Conservation (phyloP, 129 eudicot genomes). For the Apium graveolens region DNA sequence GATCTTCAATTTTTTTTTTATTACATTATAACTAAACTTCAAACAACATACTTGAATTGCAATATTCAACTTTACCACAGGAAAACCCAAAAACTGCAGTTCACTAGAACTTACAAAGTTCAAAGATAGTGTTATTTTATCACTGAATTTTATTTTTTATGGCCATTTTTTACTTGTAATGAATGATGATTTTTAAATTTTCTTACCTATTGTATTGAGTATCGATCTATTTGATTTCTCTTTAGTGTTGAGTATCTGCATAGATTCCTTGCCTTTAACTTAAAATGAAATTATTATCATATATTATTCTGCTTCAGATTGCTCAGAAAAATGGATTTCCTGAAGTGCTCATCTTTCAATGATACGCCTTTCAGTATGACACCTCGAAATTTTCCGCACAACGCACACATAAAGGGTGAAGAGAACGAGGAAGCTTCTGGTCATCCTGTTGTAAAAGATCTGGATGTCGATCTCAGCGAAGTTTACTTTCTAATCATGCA, state of each 20-base stretch:
- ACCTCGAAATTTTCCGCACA: conserved; percentile 30
- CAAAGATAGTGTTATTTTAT: background rate
- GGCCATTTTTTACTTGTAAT: background rate
- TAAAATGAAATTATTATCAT: background rate
- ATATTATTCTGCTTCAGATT: conserved; percentile 33
- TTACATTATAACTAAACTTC: background rate
- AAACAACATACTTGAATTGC: background rate
- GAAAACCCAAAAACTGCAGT: background rate
- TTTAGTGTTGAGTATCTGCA: background rate
- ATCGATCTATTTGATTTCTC: background rate
- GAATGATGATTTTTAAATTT: background rate
- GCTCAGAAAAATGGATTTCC: conserved; percentile 38
- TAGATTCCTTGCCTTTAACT: background rate
- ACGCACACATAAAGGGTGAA: conserved; percentile 32
- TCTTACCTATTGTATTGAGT: background rate
- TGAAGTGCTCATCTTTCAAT: conserved; percentile 38
- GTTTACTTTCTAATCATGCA: conserved; percentile 85
- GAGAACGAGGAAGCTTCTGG: conserved; percentile 33
- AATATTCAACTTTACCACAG: background rate
- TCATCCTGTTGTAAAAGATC: conserved; percentile 32
- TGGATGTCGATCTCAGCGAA: conserved; percentile 75
- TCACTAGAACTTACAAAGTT: background rate
- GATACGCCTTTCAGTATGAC: conserved; percentile 37
- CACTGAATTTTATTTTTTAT: background rate
- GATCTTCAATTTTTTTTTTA: background rate